Base-by-base conservation (phyloP, 2,329 filamentous ascomycete genomes). In the Trichophyton simii region DNA sequence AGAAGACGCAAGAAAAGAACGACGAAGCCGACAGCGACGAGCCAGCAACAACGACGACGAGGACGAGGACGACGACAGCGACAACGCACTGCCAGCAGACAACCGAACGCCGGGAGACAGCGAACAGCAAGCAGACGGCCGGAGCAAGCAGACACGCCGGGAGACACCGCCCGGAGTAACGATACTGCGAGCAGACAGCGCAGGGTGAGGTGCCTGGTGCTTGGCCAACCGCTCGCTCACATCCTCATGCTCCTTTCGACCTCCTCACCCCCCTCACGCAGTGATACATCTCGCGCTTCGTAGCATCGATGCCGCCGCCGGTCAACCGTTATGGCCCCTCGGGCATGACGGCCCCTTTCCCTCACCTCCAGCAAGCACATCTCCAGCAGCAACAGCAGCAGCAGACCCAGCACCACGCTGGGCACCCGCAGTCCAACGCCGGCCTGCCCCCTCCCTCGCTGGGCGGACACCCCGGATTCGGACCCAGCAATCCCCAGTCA, bases 391-490 rank as follows among this genome's bases (percentile, higher is more conserved):
- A 75, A 68, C 66, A 64, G 63, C 65, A 70, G 64, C 76, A 75
- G 66, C 76, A 79, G 65, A 74, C 78, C 66, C 77, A 79, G 59
- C 76, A 75, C 48, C 71, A 75, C 65, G 57, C 58, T 60, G 67
- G 68, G 18, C 73, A 76, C 63, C 68, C 77, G 58, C 78, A 78
- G 68, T 73, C 75, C 68, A 78, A 74, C 63, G 71, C 75, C 57
- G 76, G 76, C 15, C 76, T 83, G 2, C 80, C 79, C 60, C 79
- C 80, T 64, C 81, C 82, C 60, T 81, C 79, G 54, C 77, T 91
- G 61, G 82, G 82, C 65, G 80, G 81, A 63, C 88, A 88, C 71
- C 84, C 87, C 58, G 82, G 80, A 61, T 95, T 94, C 72, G 83
- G 85, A 13, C 69, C 75, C 42, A 74, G 71, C 65, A 85, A 82